Conservation (phyloP, 495 filamentous ascomycete genomes). For the Talaromyces stipitatus region DNA sequence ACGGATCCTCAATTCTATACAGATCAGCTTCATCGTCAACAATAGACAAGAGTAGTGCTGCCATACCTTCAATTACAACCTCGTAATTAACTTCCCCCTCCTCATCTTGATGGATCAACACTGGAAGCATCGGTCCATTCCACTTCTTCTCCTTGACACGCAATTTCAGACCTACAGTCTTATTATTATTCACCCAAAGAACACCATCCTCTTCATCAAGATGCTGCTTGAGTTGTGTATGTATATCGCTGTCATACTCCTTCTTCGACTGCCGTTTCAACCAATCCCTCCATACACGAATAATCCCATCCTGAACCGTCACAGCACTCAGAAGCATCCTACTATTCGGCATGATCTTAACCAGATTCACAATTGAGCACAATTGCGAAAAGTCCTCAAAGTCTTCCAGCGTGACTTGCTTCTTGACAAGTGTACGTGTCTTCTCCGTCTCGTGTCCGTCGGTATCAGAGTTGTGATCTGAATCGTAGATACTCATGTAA, state of each 20-base stretch:
- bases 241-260: neutral
- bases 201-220: constrained; percentile 18
- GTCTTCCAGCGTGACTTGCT: constrained; percentile 57
- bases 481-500: no score
- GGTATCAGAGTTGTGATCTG: neutral
- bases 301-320: constrained; percentile 54
- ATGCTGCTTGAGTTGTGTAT: neutral
- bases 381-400: constrained; percentile 67
- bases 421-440: constrained; percentile 18
- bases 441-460: neutral
- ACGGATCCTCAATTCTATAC: constrained; percentile 52
- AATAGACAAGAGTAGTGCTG: neutral
- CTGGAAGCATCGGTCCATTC: constrained; percentile 14
- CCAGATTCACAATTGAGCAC: constrained; percentile 58
- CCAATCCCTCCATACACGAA: constrained; percentile 65
- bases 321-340: constrained; percentile 50
- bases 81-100: constrained; percentile 52
- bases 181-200: constrained; percentile 50
- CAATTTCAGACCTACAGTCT: constrained; percentile 51
- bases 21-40: neutral
- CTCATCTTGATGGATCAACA: constrained; percentile 47
- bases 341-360: constrained; percentile 52
- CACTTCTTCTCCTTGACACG: constrained; percentile 36
- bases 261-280: constrained; percentile 36
- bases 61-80: constrained; percentile 52